Percentiles rank a stretch among this genome's conserved stretches.
Conservation (phyloP, 2,329 filamentous ascomycete species). For the Coccinonectria pachysandricola region DNA sequence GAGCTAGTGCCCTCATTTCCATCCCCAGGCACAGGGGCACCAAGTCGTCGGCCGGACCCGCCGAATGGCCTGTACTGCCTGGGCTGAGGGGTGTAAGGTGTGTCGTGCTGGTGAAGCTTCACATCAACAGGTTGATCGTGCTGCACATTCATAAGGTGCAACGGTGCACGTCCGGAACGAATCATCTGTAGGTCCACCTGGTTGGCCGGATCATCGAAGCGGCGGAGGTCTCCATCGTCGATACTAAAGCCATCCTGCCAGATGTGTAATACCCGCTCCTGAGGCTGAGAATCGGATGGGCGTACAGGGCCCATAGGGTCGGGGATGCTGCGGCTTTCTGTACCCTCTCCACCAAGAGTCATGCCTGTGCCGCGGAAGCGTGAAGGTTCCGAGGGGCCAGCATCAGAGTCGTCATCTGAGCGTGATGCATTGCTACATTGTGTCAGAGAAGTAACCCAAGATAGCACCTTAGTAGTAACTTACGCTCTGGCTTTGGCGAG, state of each 20-base stretch:
- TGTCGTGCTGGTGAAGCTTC: conserved; percentile 66
- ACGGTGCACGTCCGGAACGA: conserved; percentile 62
- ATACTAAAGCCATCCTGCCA: conserved; percentile 82
- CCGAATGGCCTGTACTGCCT: conserved; percentile 68
- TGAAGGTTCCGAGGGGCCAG: conserved; percentile 38
- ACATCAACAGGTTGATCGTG: conserved; percentile 69
- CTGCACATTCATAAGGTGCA: conserved; percentile 68
- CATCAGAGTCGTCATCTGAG: conserved; percentile 38
- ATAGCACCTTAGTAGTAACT: too few relatives aligned
- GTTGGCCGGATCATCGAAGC: conserved; percentile 71
- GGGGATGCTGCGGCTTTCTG: conserved; percentile 57
- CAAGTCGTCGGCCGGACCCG: conserved; percentile 62
- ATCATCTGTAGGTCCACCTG: conserved; percentile 65
- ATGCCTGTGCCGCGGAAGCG: conserved; percentile 62
- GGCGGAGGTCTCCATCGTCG: conserved; percentile 66
- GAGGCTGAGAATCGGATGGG: conserved; percentile 31
- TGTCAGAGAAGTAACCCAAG: background rate
- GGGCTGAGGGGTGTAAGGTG: conserved; percentile 58
- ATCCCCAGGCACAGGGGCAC: conserved; percentile 63
- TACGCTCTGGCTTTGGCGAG: conserved; percentile 54
- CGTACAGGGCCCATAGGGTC: conserved; percentile 37
- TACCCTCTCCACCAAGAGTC: conserved; percentile 69
- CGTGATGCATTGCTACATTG: conserved; percentile 48
- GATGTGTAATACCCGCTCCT: conserved; percentile 63
- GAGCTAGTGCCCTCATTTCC: conserved; percentile 9